Evolutionary conservation across 2,329 filamentous ascomycete species (phyloP).

Genomic region (Atkinsonella hypoxylon): DNA sequence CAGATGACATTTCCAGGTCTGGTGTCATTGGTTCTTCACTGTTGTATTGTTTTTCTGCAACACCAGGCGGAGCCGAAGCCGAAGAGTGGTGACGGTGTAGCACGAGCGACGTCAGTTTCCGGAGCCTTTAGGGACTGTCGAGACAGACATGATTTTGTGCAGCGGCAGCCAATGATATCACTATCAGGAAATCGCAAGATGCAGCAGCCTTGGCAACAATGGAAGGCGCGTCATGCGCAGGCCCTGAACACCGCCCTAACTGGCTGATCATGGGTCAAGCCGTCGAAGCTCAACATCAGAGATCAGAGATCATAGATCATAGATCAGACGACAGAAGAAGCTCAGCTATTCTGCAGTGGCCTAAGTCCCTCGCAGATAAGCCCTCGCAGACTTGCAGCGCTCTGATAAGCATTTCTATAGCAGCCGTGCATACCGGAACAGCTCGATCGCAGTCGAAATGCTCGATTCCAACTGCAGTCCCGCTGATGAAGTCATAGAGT

Average conservation of each 20-base stretch:
- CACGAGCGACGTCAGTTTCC: neutral
- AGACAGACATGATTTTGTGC: neutral
- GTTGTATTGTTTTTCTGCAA: neutral
- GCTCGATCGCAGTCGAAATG: neutral
- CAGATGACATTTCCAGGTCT: neutral
- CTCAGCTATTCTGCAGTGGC: neutral
- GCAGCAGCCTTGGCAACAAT: neutral
- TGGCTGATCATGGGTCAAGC: neutral
- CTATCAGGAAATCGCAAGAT: neutral
- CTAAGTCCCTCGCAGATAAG: neutral
- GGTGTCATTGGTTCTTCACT: neutral
- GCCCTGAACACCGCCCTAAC: neutral
- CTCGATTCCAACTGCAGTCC: neutral
- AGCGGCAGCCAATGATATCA: conserved; percentile 1
- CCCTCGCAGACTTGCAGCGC: too few species aligned
- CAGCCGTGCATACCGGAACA: neutral
- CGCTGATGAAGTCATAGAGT: conserved; percentile 1
- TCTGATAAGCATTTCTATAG: neutral
- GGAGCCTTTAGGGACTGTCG: neutral
- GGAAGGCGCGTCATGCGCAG: neutral
- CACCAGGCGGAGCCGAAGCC: neutral
- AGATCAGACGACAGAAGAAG: too few species aligned
- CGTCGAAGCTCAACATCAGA: neutral
- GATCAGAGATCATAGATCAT: too few species aligned
- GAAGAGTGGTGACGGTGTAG: neutral